A percentile compares a stretch with the other conserved stretches of the same genome.
Conservation (phyloP, 139 green algal genomes). For the Tetradesmus lagerheimii region DNA sequence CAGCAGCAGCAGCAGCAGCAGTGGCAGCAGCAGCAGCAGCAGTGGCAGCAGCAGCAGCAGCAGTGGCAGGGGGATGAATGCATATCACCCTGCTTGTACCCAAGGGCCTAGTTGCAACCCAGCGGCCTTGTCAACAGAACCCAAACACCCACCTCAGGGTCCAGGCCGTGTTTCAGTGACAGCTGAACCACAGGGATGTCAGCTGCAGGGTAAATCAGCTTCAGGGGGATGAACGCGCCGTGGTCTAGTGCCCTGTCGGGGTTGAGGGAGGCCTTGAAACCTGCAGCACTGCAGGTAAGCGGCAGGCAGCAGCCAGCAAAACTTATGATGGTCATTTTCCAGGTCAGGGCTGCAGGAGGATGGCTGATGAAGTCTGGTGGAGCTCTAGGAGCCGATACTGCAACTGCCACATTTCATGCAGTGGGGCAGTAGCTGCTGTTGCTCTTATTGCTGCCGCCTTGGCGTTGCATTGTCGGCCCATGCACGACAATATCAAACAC, state of each 20-base stretch:
- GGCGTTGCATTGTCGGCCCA: too few species aligned
- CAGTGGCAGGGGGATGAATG: not conserved
- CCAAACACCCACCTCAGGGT: slow-evolving; percentile 51
- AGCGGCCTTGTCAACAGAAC: not conserved
- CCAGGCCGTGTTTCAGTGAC: slow-evolving; percentile 59
- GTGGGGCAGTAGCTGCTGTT: too few species aligned
- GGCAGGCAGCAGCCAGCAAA: too few species aligned
- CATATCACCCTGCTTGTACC: not conserved
- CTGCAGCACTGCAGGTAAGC: slow-evolving; percentile 36
- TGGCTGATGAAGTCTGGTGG: too few species aligned
- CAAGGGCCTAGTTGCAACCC: too few species aligned
- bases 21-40: not conserved
- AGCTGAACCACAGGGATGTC: slow-evolving; percentile 79
- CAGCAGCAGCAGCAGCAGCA: not conserved
- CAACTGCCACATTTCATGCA: too few species aligned
- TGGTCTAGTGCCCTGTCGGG: slow-evolving; percentile 76
- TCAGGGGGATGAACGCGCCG: slow-evolving; percentile 83
- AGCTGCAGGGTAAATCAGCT: slow-evolving; percentile 74
- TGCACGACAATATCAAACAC: too few species aligned
- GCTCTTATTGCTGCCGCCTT: too few species aligned
- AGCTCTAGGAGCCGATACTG: too few species aligned
- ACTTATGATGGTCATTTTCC: not conserved
- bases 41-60: not conserved
- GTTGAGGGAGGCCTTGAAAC: slow-evolving; percentile 63
- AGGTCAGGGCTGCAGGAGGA: too few species aligned